Evolutionary conservation across 306 rosid genomes (phyloP), one percentile per base, ranked within the genome.

Genomic region (Fragaria iinumae): DNA sequence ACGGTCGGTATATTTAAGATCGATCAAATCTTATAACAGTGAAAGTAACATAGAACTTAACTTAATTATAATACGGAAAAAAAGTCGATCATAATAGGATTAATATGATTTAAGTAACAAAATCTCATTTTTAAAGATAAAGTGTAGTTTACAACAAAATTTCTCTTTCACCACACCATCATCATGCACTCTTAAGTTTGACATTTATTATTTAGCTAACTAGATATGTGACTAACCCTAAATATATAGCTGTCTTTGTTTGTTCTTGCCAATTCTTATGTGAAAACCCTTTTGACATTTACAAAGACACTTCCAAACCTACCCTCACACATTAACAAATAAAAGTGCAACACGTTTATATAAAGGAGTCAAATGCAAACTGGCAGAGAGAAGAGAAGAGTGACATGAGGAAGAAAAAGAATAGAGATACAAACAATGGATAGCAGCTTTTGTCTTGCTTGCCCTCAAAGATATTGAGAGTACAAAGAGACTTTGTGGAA

Each of bases 381-480:
- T 78, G 48, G 67, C 13, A 57, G 71, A 44, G 56, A 83, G 12
- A 8, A 72, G 55, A 36, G 59, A 36, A 36, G 59, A 36, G 52
- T 64, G 70, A 20, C 27, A 9, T 2, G 25, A 16, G 41, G 21
- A 21, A 5, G 7, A 38, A 14, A 36, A 2, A 66, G 27, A 66
- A 38, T 18, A 27, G 14, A 45, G 1, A 34, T 66, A 67, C 50
- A 27, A 57, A 65, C 32, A 43, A 71, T 59, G 49, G 43, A 2
- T 43, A 9, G 67, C 45, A 72, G 68, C 71, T 83, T 76, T 76
- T 57, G 50, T 68, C 59, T 76, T 72, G 79, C 84, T 80, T 80
- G 64, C 7, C 55, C 56, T 43, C n/a, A 74, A 80, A 84, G 79
- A 73, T 57, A 73, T 34, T 4, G n/a, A 34, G 48, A 32, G 76